Evolutionary conservation across 2,329 filamentous ascomycete species (phyloP).

Genomic region (Cladosporium halotolerans): DNA sequence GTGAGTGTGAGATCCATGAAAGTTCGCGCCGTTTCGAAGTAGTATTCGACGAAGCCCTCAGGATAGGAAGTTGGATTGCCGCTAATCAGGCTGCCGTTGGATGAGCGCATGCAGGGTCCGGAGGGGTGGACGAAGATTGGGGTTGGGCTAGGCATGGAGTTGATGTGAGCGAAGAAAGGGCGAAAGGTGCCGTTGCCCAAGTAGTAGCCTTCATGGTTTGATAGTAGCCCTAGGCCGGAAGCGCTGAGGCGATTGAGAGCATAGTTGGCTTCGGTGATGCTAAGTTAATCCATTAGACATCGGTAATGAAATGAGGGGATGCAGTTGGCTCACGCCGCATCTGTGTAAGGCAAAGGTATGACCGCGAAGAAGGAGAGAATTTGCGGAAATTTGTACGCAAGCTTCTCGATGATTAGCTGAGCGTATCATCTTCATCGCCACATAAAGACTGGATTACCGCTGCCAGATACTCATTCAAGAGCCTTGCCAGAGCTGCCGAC

Average conservation of each 20-base stretch:
- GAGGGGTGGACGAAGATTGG: constrained; percentile 49
- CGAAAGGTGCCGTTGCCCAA: constrained; percentile 40
- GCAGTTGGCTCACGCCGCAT: constrained; percentile 8
- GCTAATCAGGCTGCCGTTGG: constrained; percentile 14
- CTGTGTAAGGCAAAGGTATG: constrained; percentile 12
- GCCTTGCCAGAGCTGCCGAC: constrained; percentile 28
- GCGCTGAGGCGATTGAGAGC: constrained; percentile 32
- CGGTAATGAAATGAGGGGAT: constrained; percentile 23
- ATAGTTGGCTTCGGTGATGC: constrained; percentile 28
- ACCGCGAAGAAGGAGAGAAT: constrained; percentile 14
- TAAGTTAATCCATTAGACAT: constrained; percentile 12
- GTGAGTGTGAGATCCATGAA: constrained; percentile 41
- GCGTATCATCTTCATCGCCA: background rate
- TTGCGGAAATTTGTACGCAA: constrained; percentile 4
- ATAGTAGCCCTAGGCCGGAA: constrained; percentile 44
- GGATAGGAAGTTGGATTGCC: constrained; percentile 26
- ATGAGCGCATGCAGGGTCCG: constrained; percentile 30
- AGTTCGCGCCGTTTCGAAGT: constrained; percentile 45
- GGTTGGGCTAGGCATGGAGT: constrained; percentile 31
- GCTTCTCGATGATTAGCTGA: background rate
- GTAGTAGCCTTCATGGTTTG: constrained; percentile 47
- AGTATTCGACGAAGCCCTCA: constrained; percentile 39
- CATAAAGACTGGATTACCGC: background rate
- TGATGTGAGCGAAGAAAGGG: constrained; percentile 40
- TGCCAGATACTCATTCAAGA: constrained; percentile 30